These are phyloP conservation scores for Gossypium rotundifolium DNA, from an alignment of 345 rosid species.

Conservation along the genomic window DNA sequence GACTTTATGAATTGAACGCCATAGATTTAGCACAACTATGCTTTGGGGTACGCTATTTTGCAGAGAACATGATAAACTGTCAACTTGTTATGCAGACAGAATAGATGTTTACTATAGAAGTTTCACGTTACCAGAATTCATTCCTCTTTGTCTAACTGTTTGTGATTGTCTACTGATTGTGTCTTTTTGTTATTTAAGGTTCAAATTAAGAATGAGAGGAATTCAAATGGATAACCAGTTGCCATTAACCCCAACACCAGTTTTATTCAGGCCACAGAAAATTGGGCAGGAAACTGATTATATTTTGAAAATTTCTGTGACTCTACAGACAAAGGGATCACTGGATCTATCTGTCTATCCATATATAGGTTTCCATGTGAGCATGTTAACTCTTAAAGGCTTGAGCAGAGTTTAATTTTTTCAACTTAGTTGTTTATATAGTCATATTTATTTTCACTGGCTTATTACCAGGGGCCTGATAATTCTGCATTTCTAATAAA, in stretches of 20 bases:
- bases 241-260: conserved; percentile 92
- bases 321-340: conserved; percentile 76
- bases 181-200: conserved; percentile 38
- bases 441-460: conserved; percentile 13
- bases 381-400: conserved; percentile 15
- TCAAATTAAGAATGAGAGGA: conserved; percentile 74
- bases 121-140: neutral
- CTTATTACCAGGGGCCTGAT: conserved; percentile 66
- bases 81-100: neutral
- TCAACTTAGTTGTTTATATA: neutral
- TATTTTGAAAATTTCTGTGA: conserved; percentile 74
- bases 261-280: conserved; percentile 93
- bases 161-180: neutral
- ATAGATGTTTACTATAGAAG: neutral
- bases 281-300: conserved; percentile 57
- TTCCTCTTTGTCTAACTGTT: neutral
- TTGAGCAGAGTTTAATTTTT: neutral
- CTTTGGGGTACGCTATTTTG: neutral
- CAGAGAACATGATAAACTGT: neutral
- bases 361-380: conserved; percentile 76
- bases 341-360: conserved; percentile 81
- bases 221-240: conserved; percentile 96
- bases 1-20: neutral
- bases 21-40: neutral
- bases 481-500: conserved; percentile 74